Evolutionary conservation across 2,329 filamentous ascomycete genomes (phyloP).

Genomic region (Seiridium unicorne): DNA sequence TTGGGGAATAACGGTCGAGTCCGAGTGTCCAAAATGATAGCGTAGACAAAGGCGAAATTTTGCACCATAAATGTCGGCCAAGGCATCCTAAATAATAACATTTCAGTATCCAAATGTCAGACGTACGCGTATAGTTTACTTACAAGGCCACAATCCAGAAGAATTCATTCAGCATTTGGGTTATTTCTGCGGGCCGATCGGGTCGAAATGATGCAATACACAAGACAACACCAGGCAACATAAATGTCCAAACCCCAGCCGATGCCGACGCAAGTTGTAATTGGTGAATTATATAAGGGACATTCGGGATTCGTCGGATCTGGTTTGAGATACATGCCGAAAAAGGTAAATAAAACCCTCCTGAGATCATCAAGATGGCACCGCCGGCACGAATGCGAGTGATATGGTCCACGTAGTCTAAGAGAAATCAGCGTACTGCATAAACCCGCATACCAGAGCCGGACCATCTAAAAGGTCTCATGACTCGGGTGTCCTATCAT

Average conservation of each 20-base stretch:
- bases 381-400: conserved; percentile 1
- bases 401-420: conserved; percentile 2
- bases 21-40: not conserved
- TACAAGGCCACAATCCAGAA: conserved; percentile 5
- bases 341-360: conserved; percentile 2
- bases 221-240: conserved; percentile 2
- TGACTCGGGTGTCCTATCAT: too few relatives aligned
- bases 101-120: not conserved
- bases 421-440: not conserved
- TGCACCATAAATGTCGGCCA: conserved; percentile 6
- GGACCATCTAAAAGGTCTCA: too few relatives aligned
- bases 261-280: not conserved
- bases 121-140: not conserved
- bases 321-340: conserved; percentile 3
- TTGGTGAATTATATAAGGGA: conserved; percentile 5
- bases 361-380: conserved; percentile 1
- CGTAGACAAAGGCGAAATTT: conserved; percentile 5
- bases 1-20: too few relatives aligned
- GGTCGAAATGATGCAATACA: conserved; percentile 1
- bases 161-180: conserved; percentile 1
- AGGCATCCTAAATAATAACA: not conserved
- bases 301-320: conserved; percentile 1
- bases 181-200: not conserved
- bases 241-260: conserved; percentile 3
- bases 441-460: not conserved